phyloP scores from a whole-genome alignment of 768 basidiomycete genomes.

The Kwoniella mangroviensis region DNA sequence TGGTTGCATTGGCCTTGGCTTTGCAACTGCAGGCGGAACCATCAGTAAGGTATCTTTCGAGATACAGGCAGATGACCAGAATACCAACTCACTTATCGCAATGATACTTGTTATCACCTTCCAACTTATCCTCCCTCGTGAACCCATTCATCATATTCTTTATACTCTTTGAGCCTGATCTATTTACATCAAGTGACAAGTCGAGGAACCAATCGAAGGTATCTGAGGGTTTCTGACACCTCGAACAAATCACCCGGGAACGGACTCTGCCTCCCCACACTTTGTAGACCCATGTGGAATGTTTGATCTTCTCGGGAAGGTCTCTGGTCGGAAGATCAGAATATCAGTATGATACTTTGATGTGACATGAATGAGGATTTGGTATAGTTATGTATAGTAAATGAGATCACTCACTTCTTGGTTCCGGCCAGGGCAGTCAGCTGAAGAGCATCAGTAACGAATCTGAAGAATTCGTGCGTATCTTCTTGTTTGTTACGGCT shows the following conservation, averaged over 20 bases:
- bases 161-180: slow-evolving; percentile 68
- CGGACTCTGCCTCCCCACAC: slow-evolving; percentile 91
- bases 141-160: slow-evolving; percentile 61
- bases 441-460: slow-evolving; percentile 88
- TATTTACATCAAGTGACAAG: slow-evolving; percentile 85
- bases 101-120: slow-evolving; percentile 93
- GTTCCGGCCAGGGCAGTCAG: slow-evolving; percentile 75
- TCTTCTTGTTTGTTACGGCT: slow-evolving; percentile 93
- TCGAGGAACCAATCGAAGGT: slow-evolving; percentile 96
- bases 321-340: slow-evolving; percentile 65
- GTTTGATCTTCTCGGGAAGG: slow-evolving; percentile 59
- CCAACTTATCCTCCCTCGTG: slow-evolving; percentile 77
- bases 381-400: background rate
- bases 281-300: slow-evolving; percentile 92
- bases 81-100: slow-evolving; percentile 83
- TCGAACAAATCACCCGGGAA: slow-evolving; percentile 83
- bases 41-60: no score
- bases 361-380: background rate
- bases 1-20: slow-evolving; percentile 84
- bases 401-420: slow-evolving; percentile 63
- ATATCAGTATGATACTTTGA: slow-evolving; percentile 34
- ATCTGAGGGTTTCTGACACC: slow-evolving; percentile 85
- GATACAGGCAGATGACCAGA: background rate
- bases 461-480: slow-evolving; percentile 95
- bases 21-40: slow-evolving; percentile 88